Conservation (phyloP, 371 early-diverging fungal genomes). For the Umbelopsis sp. region DNA sequence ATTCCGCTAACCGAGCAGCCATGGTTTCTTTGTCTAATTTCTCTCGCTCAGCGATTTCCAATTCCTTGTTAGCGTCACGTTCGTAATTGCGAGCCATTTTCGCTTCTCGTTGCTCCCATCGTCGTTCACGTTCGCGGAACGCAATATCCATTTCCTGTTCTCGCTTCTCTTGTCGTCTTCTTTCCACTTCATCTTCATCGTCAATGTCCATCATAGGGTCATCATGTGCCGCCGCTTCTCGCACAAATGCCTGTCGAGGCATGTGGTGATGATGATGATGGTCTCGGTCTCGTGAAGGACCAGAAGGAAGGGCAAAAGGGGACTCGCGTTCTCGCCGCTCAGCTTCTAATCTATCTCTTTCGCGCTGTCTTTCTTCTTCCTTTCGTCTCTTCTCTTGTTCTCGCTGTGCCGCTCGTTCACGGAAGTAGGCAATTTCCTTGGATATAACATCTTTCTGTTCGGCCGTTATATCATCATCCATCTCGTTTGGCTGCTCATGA, state of each 20-base stretch:
- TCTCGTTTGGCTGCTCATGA: not conserved
- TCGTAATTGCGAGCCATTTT: slow-evolving; percentile 58
- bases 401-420: slow-evolving; percentile 65
- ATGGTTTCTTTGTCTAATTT: slow-evolving; percentile 53
- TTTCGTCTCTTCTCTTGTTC: slow-evolving; percentile 54
- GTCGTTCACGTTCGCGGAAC: slow-evolving; percentile 69
- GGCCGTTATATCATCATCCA: slow-evolving; percentile 24
- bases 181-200: slow-evolving; percentile 75
- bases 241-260: slow-evolving; percentile 35
- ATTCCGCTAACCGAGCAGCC: slow-evolving; percentile 61
- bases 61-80: slow-evolving; percentile 51
- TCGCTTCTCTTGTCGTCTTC: slow-evolving; percentile 61
- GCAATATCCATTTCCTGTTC: slow-evolving; percentile 69
- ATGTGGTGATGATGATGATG: not conserved
- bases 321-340: slow-evolving; percentile 27
- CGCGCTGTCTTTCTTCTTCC: slow-evolving; percentile 35
- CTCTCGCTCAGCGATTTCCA: slow-evolving; percentile 51
- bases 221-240: slow-evolving; percentile 27
- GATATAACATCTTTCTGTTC: slow-evolving; percentile 57
- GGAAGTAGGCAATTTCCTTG: slow-evolving; percentile 67
- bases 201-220: slow-evolving; percentile 30
- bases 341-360: slow-evolving; percentile 25
- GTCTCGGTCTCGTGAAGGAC: slow-evolving; percentile 33
- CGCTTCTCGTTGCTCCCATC: slow-evolving; percentile 67
- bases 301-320: slow-evolving; percentile 27